Evolutionary conservation across 2,329 filamentous ascomycete genomes (phyloP).

Genomic region (Incumbomyces lentus): DNA sequence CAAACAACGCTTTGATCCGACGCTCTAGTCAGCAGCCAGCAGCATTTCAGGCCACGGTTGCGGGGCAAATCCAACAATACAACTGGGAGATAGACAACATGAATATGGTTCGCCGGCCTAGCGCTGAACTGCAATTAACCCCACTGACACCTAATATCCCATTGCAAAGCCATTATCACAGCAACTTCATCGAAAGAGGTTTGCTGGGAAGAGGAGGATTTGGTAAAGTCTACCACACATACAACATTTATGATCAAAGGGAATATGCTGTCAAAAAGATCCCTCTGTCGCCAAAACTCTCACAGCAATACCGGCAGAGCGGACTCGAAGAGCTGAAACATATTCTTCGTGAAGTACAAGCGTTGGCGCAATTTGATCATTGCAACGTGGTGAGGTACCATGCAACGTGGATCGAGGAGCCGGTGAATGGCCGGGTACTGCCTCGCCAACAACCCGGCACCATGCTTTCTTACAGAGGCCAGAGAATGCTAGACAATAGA

Average conservation of each 20-base stretch:
- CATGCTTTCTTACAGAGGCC: neutral
- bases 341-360: slow-evolving; percentile 51
- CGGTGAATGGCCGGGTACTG: neutral
- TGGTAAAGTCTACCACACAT: slow-evolving; percentile 52
- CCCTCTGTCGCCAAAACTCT: slow-evolving; percentile 42
- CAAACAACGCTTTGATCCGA: slow-evolving; percentile 1
- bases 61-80: neutral
- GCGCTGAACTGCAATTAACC: slow-evolving; percentile 13
- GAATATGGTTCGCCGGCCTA: slow-evolving; percentile 19
- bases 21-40: neutral
- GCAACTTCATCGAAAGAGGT: slow-evolving; percentile 44
- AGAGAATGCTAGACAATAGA: slow-evolving; percentile 5
- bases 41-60: neutral
- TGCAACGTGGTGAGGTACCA: slow-evolving; percentile 58
- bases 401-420: slow-evolving; percentile 51
- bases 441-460: neutral
- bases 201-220: slow-evolving; percentile 56
- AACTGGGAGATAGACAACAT: slow-evolving; percentile 10
- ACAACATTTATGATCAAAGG: slow-evolving; percentile 50
- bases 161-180: slow-evolving; percentile 34
- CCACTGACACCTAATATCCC: slow-evolving; percentile 19
- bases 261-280: slow-evolving; percentile 60
- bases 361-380: slow-evolving; percentile 53
- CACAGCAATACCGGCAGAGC: slow-evolving; percentile 42
- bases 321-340: slow-evolving; percentile 45